Percentiles rank a stretch among this genome's conserved stretches.
Evolutionary conservation across 306 rosid genomes (phyloP).

Genomic region (Quercus mongolica): DNA sequence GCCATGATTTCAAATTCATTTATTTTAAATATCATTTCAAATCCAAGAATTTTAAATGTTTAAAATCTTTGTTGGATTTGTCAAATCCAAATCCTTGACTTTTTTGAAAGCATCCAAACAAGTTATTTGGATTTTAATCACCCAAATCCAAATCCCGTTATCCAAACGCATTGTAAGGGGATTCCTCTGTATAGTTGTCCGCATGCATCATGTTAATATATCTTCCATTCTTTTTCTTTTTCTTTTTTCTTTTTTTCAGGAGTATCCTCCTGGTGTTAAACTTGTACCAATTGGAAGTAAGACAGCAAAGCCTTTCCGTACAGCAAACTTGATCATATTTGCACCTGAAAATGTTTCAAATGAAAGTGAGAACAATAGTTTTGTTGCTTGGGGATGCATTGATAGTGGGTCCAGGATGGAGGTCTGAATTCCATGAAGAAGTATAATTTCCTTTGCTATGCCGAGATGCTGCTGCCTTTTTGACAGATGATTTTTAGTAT

Average conservation of each 20-base stretch:
- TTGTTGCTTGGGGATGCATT: slow-evolving; percentile 69
- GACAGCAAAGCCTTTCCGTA: slow-evolving; percentile 63
- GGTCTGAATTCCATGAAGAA: slow-evolving; percentile 64
- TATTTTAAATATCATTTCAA: no score
- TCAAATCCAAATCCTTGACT: no score
- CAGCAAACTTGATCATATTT: slow-evolving; percentile 74
- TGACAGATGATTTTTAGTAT: not conserved
- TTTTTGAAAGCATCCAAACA: no score
- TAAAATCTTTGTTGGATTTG: no score
- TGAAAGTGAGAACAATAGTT: slow-evolving; percentile 29
- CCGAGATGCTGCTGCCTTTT: not conserved
- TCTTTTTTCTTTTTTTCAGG: slow-evolving; percentile 39
- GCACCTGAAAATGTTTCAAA: slow-evolving; percentile 51
- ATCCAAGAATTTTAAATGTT: no score
- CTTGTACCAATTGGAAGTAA: slow-evolving; percentile 76
- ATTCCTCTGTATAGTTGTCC: not conserved
- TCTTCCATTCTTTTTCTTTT: slow-evolving; percentile 7
- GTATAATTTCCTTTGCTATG: slow-evolving; percentile 25
- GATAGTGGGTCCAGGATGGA: slow-evolving; percentile 85
- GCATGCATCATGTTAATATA: slow-evolving; percentile 4
- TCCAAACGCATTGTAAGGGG: no score
- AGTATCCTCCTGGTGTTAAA: slow-evolving; percentile 73
- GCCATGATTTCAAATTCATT: no score
- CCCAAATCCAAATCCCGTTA: no score
- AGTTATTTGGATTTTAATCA: no score